phyloP scores from a whole-genome alignment of 1,284 basidiomycete genomes.

The Ustilago sp. region DNA sequence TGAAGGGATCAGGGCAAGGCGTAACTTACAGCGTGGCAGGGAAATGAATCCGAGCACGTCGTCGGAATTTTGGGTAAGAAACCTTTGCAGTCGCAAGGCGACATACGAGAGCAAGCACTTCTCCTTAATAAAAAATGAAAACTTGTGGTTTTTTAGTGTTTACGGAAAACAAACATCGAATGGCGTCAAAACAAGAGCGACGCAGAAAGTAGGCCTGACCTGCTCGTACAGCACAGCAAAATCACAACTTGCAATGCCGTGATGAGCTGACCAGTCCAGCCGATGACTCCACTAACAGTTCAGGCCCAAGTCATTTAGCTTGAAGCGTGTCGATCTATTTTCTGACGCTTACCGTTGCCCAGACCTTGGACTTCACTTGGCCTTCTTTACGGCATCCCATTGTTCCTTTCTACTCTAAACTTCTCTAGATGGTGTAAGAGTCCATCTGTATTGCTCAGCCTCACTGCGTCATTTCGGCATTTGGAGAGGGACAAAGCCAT shows the following conservation, averaged over 20 bases:
- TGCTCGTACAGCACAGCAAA: not conserved
- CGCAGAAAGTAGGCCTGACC: not conserved
- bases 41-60: not conserved
- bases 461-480: not conserved
- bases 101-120: not conserved
- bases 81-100: slow-evolving; percentile 1
- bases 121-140: not conserved
- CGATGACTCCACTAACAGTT: not conserved
- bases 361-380: slow-evolving; percentile 11
- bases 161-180: slow-evolving; percentile 1
- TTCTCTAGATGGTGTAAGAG: not conserved
- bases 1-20: not conserved
- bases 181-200: slow-evolving; percentile 1
- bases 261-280: not conserved
- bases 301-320: too few relatives aligned
- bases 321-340: not conserved
- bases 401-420: not conserved
- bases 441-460: not conserved
- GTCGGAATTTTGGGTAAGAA: slow-evolving; percentile 3
- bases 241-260: not conserved
- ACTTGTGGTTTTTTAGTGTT: not conserved
- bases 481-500: not conserved
- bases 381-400: slow-evolving; percentile 5
- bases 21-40: not conserved
- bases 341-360: slow-evolving; percentile 8